These are phyloP conservation scores for Echinochloa phyllopogon DNA, from an alignment of 176 grass and related monocot species.

Conservation along the genomic window DNA sequence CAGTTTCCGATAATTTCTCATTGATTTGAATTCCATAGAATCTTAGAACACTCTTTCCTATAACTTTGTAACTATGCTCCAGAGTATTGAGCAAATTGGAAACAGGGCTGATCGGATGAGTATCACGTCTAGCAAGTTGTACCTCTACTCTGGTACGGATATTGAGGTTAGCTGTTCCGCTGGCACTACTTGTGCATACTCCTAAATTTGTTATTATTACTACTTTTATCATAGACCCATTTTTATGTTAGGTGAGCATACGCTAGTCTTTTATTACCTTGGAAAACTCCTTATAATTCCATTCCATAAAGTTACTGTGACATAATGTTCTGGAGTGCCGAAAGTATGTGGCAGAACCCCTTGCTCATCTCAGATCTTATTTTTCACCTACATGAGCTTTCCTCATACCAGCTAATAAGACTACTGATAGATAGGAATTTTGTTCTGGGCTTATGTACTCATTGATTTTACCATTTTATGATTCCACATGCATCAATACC, in stretches of 20 bases:
- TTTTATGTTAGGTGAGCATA: slow-evolving; percentile 17
- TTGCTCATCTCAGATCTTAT: background rate
- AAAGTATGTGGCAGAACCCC: slow-evolving; percentile 1
- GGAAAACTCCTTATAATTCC: slow-evolving; percentile 17
- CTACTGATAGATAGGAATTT: slow-evolving; percentile 23
- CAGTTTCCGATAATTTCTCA: background rate
- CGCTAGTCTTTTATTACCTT: background rate
- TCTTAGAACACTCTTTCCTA: slow-evolving; percentile 30
- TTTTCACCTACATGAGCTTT: background rate
- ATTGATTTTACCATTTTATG: background rate
- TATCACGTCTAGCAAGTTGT: slow-evolving; percentile 80
- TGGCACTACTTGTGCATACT: slow-evolving; percentile 13
- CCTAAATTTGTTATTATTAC: slow-evolving; percentile 7
- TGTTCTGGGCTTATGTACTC: slow-evolving; percentile 9
- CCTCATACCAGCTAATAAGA: background rate
- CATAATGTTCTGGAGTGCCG: slow-evolving; percentile 13
- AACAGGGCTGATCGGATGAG: slow-evolving; percentile 85
- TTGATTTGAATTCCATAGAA: slow-evolving; percentile 6
- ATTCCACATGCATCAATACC: background rate
- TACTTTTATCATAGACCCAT: slow-evolving; percentile 10
- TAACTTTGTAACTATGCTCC: slow-evolving; percentile 32
- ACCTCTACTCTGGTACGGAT: slow-evolving; percentile 91
- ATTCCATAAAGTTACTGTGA: background rate
- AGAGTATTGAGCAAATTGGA: slow-evolving; percentile 98
- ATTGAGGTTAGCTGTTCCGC: slow-evolving; percentile 67